Conservation (phyloP, 148 eudicot species). For the Suaeda aralocaspica region DNA sequence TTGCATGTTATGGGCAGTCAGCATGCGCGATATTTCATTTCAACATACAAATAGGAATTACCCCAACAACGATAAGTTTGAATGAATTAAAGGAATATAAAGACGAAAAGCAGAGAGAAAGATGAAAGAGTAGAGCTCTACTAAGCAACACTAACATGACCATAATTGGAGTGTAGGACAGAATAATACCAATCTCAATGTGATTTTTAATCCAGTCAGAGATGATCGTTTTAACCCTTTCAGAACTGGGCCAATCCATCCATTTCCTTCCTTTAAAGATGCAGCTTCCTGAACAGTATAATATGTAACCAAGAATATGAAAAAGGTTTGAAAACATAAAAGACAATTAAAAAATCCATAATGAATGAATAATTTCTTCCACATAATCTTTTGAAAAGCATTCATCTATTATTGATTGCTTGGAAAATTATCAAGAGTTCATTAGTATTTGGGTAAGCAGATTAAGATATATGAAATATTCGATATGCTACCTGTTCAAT, state of each 20-base stretch:
- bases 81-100: too few species aligned
- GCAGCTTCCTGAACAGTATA: conserved; percentile 62
- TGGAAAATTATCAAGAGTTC: conserved; percentile 31
- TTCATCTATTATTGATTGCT: conserved; percentile 87
- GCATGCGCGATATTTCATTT: too few species aligned
- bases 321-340: neutral
- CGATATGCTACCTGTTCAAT: conserved; percentile 58
- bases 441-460: conserved; percentile 12
- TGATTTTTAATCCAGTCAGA: too few species aligned
- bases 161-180: neutral
- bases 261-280: conserved; percentile 75
- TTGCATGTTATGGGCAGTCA: too few species aligned
- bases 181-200: too few species aligned
- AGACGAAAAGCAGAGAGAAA: too few species aligned
- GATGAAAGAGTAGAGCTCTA: neutral
- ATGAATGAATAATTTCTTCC: conserved; percentile 71
- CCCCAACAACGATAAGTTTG: too few species aligned
- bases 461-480: neutral
- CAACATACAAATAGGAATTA: too few species aligned
- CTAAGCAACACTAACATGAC: neutral
- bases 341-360: neutral
- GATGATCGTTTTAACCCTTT: conserved; percentile 86
- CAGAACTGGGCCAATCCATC: conserved; percentile 71
- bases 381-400: conserved; percentile 77
- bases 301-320: neutral